Conservation (phyloP, 1,139 yeast genomes). For the Barnettozyma hawaiiensis region DNA sequence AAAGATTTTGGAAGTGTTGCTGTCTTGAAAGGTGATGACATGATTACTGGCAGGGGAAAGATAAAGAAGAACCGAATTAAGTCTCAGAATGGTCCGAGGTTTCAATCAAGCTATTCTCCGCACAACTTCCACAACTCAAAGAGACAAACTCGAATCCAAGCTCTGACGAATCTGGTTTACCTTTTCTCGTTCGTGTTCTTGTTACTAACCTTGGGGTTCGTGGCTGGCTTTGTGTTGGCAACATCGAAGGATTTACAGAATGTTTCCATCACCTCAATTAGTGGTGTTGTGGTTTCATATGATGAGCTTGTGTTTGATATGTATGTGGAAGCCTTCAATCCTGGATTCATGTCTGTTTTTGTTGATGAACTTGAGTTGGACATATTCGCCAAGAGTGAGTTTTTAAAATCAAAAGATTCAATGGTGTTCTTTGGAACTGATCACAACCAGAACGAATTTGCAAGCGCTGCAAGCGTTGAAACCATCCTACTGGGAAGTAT, state of each 20-base stretch:
- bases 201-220: conserved; percentile 65
- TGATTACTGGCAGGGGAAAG: conserved; percentile 8
- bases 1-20: conserved; percentile 4
- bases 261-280: conserved; percentile 54
- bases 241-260: conserved; percentile 78
- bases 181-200: conserved; percentile 48
- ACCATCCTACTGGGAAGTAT: conserved; percentile 78
- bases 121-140: conserved; percentile 41
- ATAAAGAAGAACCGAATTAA: conserved; percentile 10
- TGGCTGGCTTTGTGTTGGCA: conserved; percentile 79
- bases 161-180: conserved; percentile 46
- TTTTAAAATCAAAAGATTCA: conserved; percentile 26
- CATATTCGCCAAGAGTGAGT: conserved; percentile 78
- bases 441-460: neutral
- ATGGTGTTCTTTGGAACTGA: conserved; percentile 14
- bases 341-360: conserved; percentile 71
- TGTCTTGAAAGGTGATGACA: conserved; percentile 9
- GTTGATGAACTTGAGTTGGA: conserved; percentile 71
- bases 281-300: conserved; percentile 71
- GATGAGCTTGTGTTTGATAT: conserved; percentile 83
- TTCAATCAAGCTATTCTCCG: conserved; percentile 49
- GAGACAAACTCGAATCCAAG: conserved; percentile 26
- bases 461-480: conserved; percentile 32
- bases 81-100: conserved; percentile 28
- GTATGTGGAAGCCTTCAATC: conserved; percentile 75